phyloP scores from a whole-genome alignment of 441 rosid species.

The Erodium moschatum region DNA sequence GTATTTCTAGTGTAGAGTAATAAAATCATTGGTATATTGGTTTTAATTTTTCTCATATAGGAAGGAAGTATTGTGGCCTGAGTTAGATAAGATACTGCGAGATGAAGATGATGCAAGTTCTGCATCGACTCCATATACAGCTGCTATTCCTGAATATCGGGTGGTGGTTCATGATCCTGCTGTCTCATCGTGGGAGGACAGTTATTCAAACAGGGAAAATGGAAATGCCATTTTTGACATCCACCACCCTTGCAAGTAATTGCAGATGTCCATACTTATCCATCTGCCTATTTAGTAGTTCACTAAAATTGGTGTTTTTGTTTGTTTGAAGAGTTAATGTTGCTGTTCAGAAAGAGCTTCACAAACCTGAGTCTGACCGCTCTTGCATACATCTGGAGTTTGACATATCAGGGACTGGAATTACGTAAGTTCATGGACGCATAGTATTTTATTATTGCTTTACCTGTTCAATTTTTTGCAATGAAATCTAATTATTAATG shows the following conservation, averaged over 20 bases:
- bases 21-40: background rate
- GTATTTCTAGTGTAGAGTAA: background rate
- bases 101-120: constrained; percentile 61
- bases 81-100: constrained; percentile 63
- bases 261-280: background rate
- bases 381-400: constrained; percentile 93
- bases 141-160: constrained; percentile 56
- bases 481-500: background rate
- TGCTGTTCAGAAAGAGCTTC: constrained; percentile 71
- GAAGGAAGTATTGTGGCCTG: constrained; percentile 77
- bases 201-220: constrained; percentile 38
- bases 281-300: background rate
- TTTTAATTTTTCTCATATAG: constrained; percentile 26
- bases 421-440: constrained; percentile 41
- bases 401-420: constrained; percentile 57
- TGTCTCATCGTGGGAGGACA: constrained; percentile 27
- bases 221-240: constrained; percentile 55
- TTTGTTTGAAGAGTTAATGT: constrained; percentile 54
- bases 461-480: background rate
- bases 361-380: constrained; percentile 77
- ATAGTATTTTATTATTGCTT: background rate
- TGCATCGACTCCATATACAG: constrained; percentile 64
- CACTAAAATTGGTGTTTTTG: constrained; percentile 13
- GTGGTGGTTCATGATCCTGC: constrained; percentile 56
- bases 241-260: constrained; percentile 88